phyloP scores from a whole-genome alignment of 306 rosid genomes.

The Inga oerstediana region DNA sequence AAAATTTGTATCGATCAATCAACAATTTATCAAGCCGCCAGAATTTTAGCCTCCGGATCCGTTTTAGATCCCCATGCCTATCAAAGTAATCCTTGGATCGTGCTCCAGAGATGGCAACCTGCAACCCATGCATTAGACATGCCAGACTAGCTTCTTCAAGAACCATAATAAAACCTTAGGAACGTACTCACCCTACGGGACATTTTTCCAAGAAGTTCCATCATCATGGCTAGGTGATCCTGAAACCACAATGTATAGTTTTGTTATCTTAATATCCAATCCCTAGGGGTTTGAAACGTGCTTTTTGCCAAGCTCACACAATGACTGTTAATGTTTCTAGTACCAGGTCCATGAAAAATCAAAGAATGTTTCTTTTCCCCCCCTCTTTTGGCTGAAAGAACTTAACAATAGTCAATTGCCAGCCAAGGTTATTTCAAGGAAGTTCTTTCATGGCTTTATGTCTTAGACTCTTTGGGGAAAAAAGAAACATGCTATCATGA shows the following conservation, averaged over 20 bases:
- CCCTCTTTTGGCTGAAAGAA: not conserved
- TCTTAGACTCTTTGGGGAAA: not conserved
- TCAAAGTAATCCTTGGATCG: conserved; percentile 85
- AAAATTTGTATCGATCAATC: conserved; percentile 71
- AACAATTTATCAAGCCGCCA: conserved; percentile 77
- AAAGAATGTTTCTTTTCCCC: no score
- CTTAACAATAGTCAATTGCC: not conserved
- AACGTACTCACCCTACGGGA: conserved; percentile 74
- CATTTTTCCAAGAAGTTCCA: conserved; percentile 98
- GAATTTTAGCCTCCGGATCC: conserved; percentile 88
- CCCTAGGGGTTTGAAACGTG: not conserved
- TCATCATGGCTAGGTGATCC: conserved; percentile 99
- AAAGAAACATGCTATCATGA: not conserved
- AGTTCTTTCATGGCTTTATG: not conserved
- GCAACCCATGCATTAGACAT: conserved; percentile 42
- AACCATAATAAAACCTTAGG: conserved; percentile 46
- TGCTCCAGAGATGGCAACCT: conserved; percentile 77
- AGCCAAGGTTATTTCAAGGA: not conserved
- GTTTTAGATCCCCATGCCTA: conserved; percentile 90
- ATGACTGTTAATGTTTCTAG: conserved; percentile 4
- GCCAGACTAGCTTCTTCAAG: conserved; percentile 39
- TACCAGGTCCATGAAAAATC: not conserved
- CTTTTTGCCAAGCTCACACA: conserved; percentile 17
- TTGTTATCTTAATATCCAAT: conserved; percentile 14
- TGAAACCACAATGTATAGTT: conserved; percentile 47